Conservation (phyloP, 179 eudicot genomes). For the Silene coronaria region DNA sequence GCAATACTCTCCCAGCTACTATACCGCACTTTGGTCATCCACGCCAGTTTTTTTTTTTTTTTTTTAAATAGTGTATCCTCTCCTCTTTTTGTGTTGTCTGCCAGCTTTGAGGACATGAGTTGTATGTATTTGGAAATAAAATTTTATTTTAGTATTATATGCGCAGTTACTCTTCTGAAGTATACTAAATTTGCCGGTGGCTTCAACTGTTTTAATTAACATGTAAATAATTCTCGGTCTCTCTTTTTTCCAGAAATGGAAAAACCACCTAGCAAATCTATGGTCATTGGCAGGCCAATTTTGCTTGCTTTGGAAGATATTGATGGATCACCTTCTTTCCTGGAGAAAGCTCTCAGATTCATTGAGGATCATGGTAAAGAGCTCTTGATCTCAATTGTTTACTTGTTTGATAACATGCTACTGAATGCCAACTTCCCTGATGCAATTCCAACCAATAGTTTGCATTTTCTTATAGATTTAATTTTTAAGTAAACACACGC, state of each 20-base stretch:
- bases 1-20: background rate
- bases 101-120: too few relatives aligned
- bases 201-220: background rate
- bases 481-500: too few relatives aligned
- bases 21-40: too few relatives aligned
- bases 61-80: too few relatives aligned
- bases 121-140: too few relatives aligned
- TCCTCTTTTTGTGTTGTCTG: too few relatives aligned
- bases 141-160: background rate
- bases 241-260: conserved; percentile 45
- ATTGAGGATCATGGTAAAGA: conserved; percentile 71
- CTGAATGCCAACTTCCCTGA: background rate
- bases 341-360: conserved; percentile 92
- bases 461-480: too few relatives aligned
- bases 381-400: conserved; percentile 10
- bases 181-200: background rate
- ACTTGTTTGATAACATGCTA: background rate
- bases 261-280: conserved; percentile 50
- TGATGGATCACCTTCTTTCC: conserved; percentile 91
- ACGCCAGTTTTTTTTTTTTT: too few relatives aligned
- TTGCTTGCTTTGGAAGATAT: conserved; percentile 95
- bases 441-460: background rate
- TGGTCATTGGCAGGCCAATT: conserved; percentile 86
- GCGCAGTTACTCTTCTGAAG: background rate
- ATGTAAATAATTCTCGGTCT: background rate